Evolutionary conservation across 495 filamentous ascomycete species (phyloP).

Genomic region (Talaromyces nanjingensis): DNA sequence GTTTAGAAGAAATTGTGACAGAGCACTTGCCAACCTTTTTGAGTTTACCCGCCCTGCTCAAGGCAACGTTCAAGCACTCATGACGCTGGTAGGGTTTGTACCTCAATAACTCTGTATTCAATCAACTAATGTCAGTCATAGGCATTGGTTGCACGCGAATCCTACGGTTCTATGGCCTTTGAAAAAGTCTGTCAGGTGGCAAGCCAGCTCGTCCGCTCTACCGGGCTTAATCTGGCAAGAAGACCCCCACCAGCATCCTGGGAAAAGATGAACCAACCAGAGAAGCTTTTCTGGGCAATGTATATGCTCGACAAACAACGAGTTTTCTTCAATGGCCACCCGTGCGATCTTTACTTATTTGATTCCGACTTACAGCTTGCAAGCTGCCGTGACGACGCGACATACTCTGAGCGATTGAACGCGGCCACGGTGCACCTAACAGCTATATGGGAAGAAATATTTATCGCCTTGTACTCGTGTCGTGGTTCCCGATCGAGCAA

Average conservation of each 20-base stretch:
- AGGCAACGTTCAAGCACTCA: neutral
- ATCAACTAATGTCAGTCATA: neutral
- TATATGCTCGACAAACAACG: conserved; percentile 2
- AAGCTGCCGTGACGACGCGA: neutral
- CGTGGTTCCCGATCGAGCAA: neutral
- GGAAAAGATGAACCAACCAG: neutral
- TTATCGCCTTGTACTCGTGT: neutral
- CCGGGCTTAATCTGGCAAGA: neutral
- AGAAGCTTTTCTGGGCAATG: neutral
- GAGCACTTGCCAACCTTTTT: neutral
- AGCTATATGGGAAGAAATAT: conserved; percentile 4
- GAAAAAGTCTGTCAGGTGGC: neutral
- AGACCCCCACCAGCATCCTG: conserved; percentile 1
- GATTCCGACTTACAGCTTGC: conserved; percentile 2
- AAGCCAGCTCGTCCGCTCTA: neutral
- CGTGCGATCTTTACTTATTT: conserved; percentile 1
- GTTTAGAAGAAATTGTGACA: neutral
- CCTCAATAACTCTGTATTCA: neutral
- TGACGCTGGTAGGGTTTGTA: neutral
- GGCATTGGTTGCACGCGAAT: neutral
- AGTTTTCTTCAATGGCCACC: neutral
- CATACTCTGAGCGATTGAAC: neutral
- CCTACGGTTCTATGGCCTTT: neutral
- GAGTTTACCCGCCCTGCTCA: neutral
- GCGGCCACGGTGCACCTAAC: neutral